Percentiles rank a stretch among this genome's conserved stretches.
These are phyloP conservation scores for Scleroderma bovista DNA, from an alignment of 768 basidiomycete species.

Conservation along the genomic window DNA sequence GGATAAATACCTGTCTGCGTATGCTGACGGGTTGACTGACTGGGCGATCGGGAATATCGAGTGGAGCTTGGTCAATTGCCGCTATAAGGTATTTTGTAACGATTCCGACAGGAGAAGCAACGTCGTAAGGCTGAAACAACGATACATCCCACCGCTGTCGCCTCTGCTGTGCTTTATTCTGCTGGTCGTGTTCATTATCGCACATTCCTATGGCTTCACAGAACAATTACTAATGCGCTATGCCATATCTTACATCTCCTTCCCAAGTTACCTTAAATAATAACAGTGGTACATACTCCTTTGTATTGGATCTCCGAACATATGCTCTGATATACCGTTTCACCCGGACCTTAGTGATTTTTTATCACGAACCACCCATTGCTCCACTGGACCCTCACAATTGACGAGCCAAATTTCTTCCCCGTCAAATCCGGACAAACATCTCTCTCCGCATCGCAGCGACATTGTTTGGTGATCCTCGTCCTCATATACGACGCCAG, in stretches of 20 bases:
- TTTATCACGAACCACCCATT: slow-evolving; percentile 48
- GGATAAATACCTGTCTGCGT: slow-evolving; percentile 14
- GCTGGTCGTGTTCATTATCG: slow-evolving; percentile 5
- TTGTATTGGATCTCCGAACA: too few species aligned
- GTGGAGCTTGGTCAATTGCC: slow-evolving; percentile 23
- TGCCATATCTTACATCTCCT: not conserved
- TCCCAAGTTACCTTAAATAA: not conserved
- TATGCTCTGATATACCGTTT: not conserved
- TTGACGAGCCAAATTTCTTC: slow-evolving; percentile 54
- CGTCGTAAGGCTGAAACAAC: slow-evolving; percentile 13
- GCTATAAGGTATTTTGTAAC: slow-evolving; percentile 20
- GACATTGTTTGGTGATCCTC: slow-evolving; percentile 17
- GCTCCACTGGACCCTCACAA: slow-evolving; percentile 56
- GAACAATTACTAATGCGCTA: not conserved
- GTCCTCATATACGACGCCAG: slow-evolving; percentile 30
- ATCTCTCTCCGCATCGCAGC: slow-evolving; percentile 21
- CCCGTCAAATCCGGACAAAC: slow-evolving; percentile 39
- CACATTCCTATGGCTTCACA: not conserved
- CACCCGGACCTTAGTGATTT: slow-evolving; percentile 10
- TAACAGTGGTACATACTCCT: not conserved
- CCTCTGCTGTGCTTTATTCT: slow-evolving; percentile 6
- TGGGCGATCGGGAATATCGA: slow-evolving; percentile 23
- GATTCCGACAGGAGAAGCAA: slow-evolving; percentile 17
- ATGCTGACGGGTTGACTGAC: slow-evolving; percentile 23
- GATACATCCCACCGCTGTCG: not conserved